Evolutionary conservation across 1,139 yeast genomes (phyloP), one percentile per base, ranked within the genome.

Genomic region (Suhomyces taliae): DNA sequence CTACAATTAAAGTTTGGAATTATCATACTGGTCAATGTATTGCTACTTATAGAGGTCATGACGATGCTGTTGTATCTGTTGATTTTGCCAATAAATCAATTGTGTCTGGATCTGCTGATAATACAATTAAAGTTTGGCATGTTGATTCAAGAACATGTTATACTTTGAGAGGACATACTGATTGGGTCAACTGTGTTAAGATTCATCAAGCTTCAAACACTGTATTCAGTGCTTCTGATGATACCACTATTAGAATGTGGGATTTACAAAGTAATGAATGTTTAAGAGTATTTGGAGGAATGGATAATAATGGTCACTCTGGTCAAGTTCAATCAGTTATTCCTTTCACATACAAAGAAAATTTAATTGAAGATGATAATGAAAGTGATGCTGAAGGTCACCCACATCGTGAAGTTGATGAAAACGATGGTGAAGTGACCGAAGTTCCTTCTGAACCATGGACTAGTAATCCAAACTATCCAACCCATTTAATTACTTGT

Each of bases 1-100:
- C 86, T 44, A 90, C 97, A 0, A 90, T 93, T 51, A 86, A 91
- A 57, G 95, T 93, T 32, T 93, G 99, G 99, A 90, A 91, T 67
- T 90, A 89, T 67, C 87, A 87, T 53, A 90, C 96, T 0, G 99
- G 99, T 35, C 88, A 87, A 62, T 91, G 97, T 61, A 83, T 93
- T 27, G 88, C 96, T 24, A 90, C 98, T 0, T 90, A 93, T 66
- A 74, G 95, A 37, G 98, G 98, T 4, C 98, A 93, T 66, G 86
- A 85, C 44, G 95, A 87, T 59, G 84, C 90, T 39, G 96, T 93
- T 6, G 76, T 88, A 40, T 81, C 90, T 51, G 90, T 93, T 45
- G 93, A 87, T 62, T 87, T 85, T 61, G 82, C 79, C 54, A 83
- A 86, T 55, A 90, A 88, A 59, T 76, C 90, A 32, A 90, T 93